phyloP scores from a whole-genome alignment of 495 filamentous ascomycete species.

The Hamigera avellanea region DNA sequence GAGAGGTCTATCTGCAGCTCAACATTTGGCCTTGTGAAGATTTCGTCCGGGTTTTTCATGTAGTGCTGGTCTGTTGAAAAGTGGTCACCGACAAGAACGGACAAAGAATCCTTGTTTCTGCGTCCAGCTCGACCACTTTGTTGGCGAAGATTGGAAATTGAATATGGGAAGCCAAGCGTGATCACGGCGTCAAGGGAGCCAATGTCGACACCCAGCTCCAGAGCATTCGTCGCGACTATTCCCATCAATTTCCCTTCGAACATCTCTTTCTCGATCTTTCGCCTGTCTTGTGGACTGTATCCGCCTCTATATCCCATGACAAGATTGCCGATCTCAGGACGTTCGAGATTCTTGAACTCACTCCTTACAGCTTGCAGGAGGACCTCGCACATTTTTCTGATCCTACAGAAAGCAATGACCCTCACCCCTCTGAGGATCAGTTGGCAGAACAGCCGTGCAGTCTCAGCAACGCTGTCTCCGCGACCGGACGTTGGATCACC shows the following conservation, averaged over 20 bases:
- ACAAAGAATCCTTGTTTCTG: slow-evolving; percentile 87
- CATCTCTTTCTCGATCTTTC: slow-evolving; percentile 90
- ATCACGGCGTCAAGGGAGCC: slow-evolving; percentile 90
- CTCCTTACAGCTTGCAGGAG: slow-evolving; percentile 68
- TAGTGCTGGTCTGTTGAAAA: slow-evolving; percentile 93
- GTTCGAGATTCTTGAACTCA: slow-evolving; percentile 61
- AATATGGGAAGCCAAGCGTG: slow-evolving; percentile 89
- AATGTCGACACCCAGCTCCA: slow-evolving; percentile 94
- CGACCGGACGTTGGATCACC: slow-evolving; percentile 76
- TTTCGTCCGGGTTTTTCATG: slow-evolving; percentile 92
- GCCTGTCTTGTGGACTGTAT: slow-evolving; percentile 88
- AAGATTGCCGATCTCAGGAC: slow-evolving; percentile 59
- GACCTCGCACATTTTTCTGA: slow-evolving; percentile 79
- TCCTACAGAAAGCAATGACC: slow-evolving; percentile 87
- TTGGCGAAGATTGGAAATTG: slow-evolving; percentile 85
- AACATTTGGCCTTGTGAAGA: slow-evolving; percentile 88
- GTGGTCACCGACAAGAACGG: slow-evolving; percentile 81
- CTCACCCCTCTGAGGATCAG: slow-evolving; percentile 79
- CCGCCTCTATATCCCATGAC: slow-evolving; percentile 96
- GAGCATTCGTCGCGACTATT: slow-evolving; percentile 84
- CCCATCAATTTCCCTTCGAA: slow-evolving; percentile 90
- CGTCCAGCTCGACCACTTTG: slow-evolving; percentile 90
- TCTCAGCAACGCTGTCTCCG: slow-evolving; percentile 70
- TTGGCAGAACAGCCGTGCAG: slow-evolving; percentile 81
- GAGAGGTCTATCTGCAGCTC: slow-evolving; percentile 81